Conservation (phyloP, 306 rosid species). For the Urtica urens region DNA sequence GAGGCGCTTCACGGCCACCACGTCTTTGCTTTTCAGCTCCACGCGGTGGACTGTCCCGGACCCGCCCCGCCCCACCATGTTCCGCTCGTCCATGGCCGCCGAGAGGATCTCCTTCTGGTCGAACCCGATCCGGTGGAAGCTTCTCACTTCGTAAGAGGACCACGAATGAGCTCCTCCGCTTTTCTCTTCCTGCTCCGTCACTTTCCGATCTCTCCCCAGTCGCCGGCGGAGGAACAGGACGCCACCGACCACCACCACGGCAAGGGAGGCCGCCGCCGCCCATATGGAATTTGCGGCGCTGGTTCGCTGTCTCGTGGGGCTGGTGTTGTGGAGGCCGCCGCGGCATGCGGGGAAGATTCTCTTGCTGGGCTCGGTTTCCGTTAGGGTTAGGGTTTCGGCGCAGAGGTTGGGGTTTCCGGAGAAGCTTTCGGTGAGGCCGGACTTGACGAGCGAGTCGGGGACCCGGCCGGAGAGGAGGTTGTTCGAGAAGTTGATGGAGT, state of each 20-base stretch:
- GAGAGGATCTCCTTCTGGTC: constrained; percentile 59
- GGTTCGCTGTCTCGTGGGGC: constrained; percentile 32
- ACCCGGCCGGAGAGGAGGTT: constrained; percentile 78
- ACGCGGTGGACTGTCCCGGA: constrained; percentile 86
- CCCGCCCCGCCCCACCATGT: constrained; percentile 87
- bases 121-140: constrained; percentile 69
- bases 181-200: constrained; percentile 60
- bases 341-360: constrained; percentile 46
- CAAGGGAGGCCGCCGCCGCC: constrained; percentile 53
- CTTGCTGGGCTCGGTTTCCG: constrained; percentile 31
- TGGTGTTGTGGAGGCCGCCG: constrained; percentile 2
- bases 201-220: constrained; percentile 36
- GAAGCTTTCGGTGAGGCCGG: constrained; percentile 81
- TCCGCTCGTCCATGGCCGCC: constrained; percentile 74
- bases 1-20: constrained; percentile 69
- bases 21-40: constrained; percentile 54
- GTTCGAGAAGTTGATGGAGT: constrained; percentile 77
- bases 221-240: constrained; percentile 50
- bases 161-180: constrained; percentile 29
- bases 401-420: constrained; percentile 75
- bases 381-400: constrained; percentile 24
- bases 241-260: constrained; percentile 52
- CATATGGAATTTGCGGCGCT: constrained; percentile 75
- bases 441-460: constrained; percentile 60
- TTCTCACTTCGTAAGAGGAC: constrained; percentile 69